Conservation (phyloP, 441 rosid species). For the Flueggea neowawraea region DNA sequence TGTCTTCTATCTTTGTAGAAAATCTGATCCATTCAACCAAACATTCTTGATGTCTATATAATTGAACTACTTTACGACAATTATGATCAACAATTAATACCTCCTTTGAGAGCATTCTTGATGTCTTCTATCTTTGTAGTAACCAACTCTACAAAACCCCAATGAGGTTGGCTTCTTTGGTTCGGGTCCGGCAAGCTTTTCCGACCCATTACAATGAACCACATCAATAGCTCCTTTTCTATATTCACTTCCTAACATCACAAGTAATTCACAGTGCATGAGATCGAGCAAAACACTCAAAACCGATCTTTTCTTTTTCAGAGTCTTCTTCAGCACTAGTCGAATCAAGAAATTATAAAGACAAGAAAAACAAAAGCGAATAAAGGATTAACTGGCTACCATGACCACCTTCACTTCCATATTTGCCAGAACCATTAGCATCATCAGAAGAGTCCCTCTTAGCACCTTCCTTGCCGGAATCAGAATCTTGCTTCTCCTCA, state of each 20-base stretch:
- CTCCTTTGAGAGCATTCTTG: slow-evolving; percentile 55
- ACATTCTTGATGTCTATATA: no score
- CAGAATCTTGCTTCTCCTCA: slow-evolving; percentile 62
- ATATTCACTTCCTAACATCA: slow-evolving; percentile 39
- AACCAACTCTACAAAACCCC: slow-evolving; percentile 83
- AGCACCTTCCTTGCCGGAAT: slow-evolving; percentile 47
- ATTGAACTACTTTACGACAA: no score
- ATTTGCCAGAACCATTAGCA: slow-evolving; percentile 11
- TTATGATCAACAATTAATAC: slow-evolving; percentile 19
- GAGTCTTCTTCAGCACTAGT: no score
- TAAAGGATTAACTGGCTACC: slow-evolving; percentile 44
- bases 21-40: no score
- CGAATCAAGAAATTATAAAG: no score
- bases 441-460: not conserved
- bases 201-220: slow-evolving; percentile 63
- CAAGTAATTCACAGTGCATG: not conserved
- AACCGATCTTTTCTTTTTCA: no score
- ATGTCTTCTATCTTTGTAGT: slow-evolving; percentile 48
- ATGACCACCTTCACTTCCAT: slow-evolving; percentile 40
- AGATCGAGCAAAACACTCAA: no score
- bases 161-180: slow-evolving; percentile 48
- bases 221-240: slow-evolving; percentile 39
- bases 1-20: no score
- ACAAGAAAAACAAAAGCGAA: not conserved
- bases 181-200: slow-evolving; percentile 69